A percentile compares a stretch with the other conserved stretches of the same genome.
phyloP scores from a whole-genome alignment of 2,329 filamentous ascomycete species.

The Phialemonium atrogriseum region DNA sequence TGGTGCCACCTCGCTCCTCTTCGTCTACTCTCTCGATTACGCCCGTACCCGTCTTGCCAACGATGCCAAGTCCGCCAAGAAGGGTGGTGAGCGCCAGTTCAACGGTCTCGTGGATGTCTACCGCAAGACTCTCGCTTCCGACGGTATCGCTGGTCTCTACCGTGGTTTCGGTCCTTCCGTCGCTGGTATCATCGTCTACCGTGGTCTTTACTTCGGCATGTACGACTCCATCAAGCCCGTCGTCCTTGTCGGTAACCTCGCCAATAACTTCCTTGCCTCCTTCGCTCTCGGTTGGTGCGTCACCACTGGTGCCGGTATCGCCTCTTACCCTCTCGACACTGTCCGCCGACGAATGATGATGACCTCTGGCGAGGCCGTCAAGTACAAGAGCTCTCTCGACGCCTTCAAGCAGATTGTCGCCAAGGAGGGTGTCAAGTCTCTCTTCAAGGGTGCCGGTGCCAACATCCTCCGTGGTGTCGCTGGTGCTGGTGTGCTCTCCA shows the following conservation, averaged over 20 bases:
- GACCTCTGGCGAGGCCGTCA: slow-evolving; percentile 95
- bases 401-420: slow-evolving; percentile 94
- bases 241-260: slow-evolving; percentile 79
- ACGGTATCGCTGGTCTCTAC: slow-evolving; percentile 99
- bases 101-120: slow-evolving; percentile 99
- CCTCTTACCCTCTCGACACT: slow-evolving; percentile 99
- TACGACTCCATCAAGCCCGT: slow-evolving; percentile 99
- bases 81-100: slow-evolving; percentile 97
- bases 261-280: slow-evolving; percentile 99
- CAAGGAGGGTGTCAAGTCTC: slow-evolving; percentile 95
- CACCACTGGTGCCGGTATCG: slow-evolving; percentile 99
- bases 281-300: slow-evolving; percentile 98
- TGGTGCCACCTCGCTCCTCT: slow-evolving; percentile 98
- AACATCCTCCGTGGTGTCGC: slow-evolving; percentile 99
- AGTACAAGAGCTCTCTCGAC: slow-evolving; percentile 97
- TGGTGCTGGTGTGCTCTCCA: slow-evolving; percentile 99
- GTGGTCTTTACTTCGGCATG: slow-evolving; percentile 99
- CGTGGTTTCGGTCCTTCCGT: slow-evolving; percentile 99
- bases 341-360: slow-evolving; percentile 99
- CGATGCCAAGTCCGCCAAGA: slow-evolving; percentile 98
- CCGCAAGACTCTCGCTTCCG: slow-evolving; percentile 98
- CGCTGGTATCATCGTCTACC: slow-evolving; percentile 98
- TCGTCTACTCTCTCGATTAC: slow-evolving; percentile 99
- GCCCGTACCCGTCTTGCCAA: slow-evolving; percentile 99
- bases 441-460: slow-evolving; percentile 99